A percentile compares a stretch with the other conserved stretches of the same genome.
Evolutionary conservation across 2,329 filamentous ascomycete genomes (phyloP).

Genomic region (Mycosphaerella sp.): DNA sequence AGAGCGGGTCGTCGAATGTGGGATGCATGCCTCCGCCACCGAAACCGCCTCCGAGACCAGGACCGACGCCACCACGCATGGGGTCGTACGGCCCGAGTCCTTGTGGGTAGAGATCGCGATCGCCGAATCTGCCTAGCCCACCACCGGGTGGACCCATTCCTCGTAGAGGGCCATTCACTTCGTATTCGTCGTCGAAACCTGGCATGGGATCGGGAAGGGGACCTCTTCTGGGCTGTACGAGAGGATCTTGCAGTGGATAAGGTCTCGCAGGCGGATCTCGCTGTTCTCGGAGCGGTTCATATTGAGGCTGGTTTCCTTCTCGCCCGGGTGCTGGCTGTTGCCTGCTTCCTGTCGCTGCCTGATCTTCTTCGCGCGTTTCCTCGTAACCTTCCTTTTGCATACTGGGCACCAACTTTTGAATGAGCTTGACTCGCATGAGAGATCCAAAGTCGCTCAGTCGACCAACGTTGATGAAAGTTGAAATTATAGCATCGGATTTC

Average conservation of each 20-base stretch:
- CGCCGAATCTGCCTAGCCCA: constrained; percentile 56
- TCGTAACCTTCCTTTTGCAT: constrained; percentile 74
- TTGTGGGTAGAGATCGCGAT: constrained; percentile 80
- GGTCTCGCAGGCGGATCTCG: constrained; percentile 58
- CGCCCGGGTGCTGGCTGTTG: constrained; percentile 21
- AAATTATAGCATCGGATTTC: constrained; percentile 40
- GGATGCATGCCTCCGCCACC: constrained; percentile 84
- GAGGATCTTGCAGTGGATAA: constrained; percentile 54
- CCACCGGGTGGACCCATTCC: constrained; percentile 30
- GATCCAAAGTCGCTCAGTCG: constrained; percentile 62
- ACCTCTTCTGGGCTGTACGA: constrained; percentile 47
- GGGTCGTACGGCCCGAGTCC: constrained; percentile 82
- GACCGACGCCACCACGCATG: constrained; percentile 57
- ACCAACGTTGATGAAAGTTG: constrained; percentile 66
- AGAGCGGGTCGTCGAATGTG: constrained; percentile 86
- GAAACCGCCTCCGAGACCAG: constrained; percentile 46
- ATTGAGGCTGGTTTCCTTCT: constrained; percentile 33
- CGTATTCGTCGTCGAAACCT: constrained; percentile 87
- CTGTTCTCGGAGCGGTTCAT: constrained; percentile 47
- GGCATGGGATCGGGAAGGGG: constrained; percentile 70
- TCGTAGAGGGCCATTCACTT: constrained; percentile 64
- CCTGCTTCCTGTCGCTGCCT: constrained; percentile 14
- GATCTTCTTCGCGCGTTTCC: constrained; percentile 40
- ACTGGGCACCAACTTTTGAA: constrained; percentile 75
- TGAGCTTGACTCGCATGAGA: constrained; percentile 68